Conservation (phyloP, 2,329 filamentous ascomycete genomes). For the Arachnopeziza araneosa region DNA sequence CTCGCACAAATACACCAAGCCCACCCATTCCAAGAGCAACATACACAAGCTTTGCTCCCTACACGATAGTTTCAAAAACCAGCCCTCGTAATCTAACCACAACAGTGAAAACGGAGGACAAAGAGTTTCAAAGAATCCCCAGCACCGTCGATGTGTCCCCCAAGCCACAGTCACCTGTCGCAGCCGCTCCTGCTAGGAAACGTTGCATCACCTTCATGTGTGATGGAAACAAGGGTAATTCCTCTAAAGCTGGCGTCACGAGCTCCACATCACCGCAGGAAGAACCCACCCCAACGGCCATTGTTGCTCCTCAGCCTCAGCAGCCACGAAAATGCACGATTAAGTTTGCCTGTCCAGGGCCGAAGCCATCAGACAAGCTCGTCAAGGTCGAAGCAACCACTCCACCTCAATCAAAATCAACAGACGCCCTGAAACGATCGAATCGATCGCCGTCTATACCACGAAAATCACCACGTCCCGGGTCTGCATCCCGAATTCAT, state of each 20-base stretch:
- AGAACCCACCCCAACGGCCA: constrained; percentile 26
- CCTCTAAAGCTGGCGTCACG: constrained; percentile 33
- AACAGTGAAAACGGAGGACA: neutral
- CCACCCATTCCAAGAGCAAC: constrained; percentile 66
- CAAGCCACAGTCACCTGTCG: constrained; percentile 50
- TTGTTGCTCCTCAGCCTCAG: constrained; percentile 29
- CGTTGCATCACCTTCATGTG: constrained; percentile 93
- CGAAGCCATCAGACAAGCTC: constrained; percentile 33
- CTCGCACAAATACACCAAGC: constrained; percentile 81
- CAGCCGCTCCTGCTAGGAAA: constrained; percentile 68
- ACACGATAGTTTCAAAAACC: constrained; percentile 21
- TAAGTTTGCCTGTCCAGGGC: constrained; percentile 68
- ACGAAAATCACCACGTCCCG: constrained; percentile 23
- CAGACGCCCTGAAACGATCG: constrained; percentile 14
- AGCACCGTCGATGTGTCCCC: constrained; percentile 24
- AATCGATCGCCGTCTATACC: constrained; percentile 26
- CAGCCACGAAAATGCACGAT: constrained; percentile 56
- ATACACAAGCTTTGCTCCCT: constrained; percentile 34
- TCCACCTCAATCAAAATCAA: constrained; percentile 9
- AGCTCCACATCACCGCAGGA: constrained; percentile 33
- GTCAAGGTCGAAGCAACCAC: constrained; percentile 9
- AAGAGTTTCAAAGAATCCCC: neutral
- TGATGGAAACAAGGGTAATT: constrained; percentile 46
- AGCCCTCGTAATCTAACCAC: neutral
- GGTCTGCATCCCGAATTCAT: constrained; percentile 5